Evolutionary conservation across 768 basidiomycete species (phyloP).

Genomic region (Termitomyces sp.): DNA sequence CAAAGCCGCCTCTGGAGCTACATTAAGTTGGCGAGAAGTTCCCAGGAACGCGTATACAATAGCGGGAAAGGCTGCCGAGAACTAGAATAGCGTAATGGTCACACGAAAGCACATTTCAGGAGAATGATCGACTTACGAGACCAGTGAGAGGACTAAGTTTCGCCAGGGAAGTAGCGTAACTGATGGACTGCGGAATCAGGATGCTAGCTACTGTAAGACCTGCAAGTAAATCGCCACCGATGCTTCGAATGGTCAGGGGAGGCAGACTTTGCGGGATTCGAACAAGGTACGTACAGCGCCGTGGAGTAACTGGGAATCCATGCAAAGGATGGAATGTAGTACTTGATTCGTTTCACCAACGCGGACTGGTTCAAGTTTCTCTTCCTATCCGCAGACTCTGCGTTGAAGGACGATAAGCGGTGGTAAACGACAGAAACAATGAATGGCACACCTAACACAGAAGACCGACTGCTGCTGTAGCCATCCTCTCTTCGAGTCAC

Average conservation of each 20-base stretch:
- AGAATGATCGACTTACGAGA: slow-evolving; percentile 46
- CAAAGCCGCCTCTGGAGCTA: slow-evolving; percentile 86
- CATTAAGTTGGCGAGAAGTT: slow-evolving; percentile 74
- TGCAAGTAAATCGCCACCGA: slow-evolving; percentile 64
- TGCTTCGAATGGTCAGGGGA: slow-evolving; percentile 17
- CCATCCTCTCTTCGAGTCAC: slow-evolving; percentile 16
- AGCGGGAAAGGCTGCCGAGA: slow-evolving; percentile 81
- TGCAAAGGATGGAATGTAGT: slow-evolving; percentile 71
- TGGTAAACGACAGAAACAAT: not conserved
- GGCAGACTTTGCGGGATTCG: not conserved
- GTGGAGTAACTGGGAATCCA: slow-evolving; percentile 80
- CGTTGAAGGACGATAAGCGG: not conserved
- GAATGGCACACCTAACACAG: slow-evolving; percentile 16
- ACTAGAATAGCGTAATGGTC: slow-evolving; percentile 34
- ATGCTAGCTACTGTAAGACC: slow-evolving; percentile 84
- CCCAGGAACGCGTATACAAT: slow-evolving; percentile 90
- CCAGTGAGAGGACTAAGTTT: slow-evolving; percentile 83
- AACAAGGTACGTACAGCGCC: slow-evolving; percentile 45
- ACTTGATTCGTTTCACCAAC: slow-evolving; percentile 48
- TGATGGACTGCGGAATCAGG: slow-evolving; percentile 84
- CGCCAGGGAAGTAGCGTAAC: slow-evolving; percentile 86
- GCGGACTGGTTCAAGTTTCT: slow-evolving; percentile 22
- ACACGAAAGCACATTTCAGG: not conserved
- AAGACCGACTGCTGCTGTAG: slow-evolving; percentile 22
- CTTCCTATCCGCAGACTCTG: not conserved